Base-by-base conservation (phyloP, 805 yeast genomes). In the Babjeviella inositovora region DNA sequence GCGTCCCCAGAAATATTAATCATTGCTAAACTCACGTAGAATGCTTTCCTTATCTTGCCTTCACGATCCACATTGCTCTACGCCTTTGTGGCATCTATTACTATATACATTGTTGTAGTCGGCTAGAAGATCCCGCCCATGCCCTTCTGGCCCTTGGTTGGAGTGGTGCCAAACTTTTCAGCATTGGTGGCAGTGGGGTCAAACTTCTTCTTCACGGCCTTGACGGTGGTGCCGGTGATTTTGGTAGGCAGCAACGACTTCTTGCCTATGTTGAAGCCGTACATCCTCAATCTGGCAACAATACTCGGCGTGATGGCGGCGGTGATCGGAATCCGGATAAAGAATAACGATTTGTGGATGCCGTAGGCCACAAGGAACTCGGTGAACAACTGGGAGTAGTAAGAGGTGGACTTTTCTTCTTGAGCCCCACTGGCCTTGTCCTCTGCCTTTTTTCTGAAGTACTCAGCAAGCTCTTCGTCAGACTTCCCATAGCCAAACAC, bases 351-450 rank as follows among this genome's bases (percentile, higher is more conserved):
- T 51, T 90, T 90, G 54, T 90, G 97, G 21, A 90, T 53, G 3
- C 94, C 94, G 43, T 90, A 90, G 0, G 97, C 97, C 24, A 90
- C 63, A 8, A 79, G 71, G 34, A 82, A 69, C 46, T 87, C 96
- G 0, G 96, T 76, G 60, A 80, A 42, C 40, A 82, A 43, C 26
- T n/a, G n/a, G n/a, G n/a, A n/a, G 55, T 35, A 51, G 57, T 13
- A n/a, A n/a, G 5, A 14, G 11, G 10, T 6, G 8, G 15, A 14
- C 15, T 12, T 13, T 21, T 20, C 9, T 14, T 11, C 11, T 11
- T 20, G 11, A 20, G 6, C 7, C 7, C 8, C 18, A 16, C n/a
- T 8, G 8, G 9, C 18, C 9, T 16, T 8, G 7, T 33, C 21
- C 10, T 36, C 38, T 14, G 37, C 44, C 15, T 42, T 39, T 11